Base-by-base conservation (phyloP, 257 asterid species). In the Ocimum tenuiflorum region DNA sequence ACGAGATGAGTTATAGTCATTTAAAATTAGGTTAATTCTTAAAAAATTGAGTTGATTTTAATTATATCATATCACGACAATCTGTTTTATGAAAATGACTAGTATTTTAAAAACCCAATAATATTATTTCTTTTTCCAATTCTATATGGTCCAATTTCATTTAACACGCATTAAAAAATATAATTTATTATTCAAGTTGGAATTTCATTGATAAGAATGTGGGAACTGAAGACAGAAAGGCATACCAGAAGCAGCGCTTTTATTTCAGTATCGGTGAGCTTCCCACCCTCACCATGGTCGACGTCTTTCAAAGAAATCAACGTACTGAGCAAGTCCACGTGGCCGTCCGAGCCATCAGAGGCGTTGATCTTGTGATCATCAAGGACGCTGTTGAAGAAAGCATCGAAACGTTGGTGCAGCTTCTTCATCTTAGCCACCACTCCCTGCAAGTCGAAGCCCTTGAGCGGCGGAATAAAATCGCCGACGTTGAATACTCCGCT, bases 241-340 rank as follows among this genome's bases (percentile, higher is more conserved):
- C 69, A 4, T 81, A 91, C 97, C 96, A 91, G 60, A 54, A 91
- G 94, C 29, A 91, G 62, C 2, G 97, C 97, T 79, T 91, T 91
- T 13, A 91, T 91, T 60, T 91, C 96, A 0, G 77, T 81, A 23
- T 88, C 89, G 0, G 81, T 83, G 3, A 91, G 88, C 39, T 22
- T 75, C 33, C 79, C 88, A 19, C 78, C 88, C 0, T 71, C 81
- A 0, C 75, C 74, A 6, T 77, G 81, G 9, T 50, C 88, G 2
- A 38, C 81, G 6, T 83, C 86, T 15, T 83, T 78, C 62, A 81
- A 59, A 0, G 89, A 76, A 7, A 91, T 75, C 76, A 88, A 69
- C 73, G 79, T 79, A 18, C 75, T 84, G 75, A 88, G 51, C 8
- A 91, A 64, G 57, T 84, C 88, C 61, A 68, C 63, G 45, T 71